phyloP scores from a whole-genome alignment of 1,284 basidiomycete species.

The Pseudozyma flocculosa region DNA sequence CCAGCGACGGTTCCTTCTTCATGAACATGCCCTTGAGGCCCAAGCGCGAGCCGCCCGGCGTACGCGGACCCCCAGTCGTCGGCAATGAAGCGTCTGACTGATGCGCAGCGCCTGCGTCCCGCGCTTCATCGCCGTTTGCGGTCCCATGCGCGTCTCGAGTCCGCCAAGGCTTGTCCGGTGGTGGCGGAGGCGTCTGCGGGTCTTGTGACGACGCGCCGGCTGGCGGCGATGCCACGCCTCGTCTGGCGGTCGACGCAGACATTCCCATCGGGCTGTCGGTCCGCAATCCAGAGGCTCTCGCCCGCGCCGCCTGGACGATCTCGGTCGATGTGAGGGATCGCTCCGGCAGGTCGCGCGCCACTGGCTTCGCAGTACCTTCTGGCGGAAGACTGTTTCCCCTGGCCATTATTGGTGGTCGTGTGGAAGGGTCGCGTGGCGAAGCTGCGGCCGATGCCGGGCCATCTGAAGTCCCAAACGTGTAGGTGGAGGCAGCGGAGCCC shows the following conservation, averaged over 20 bases:
- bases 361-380: background rate
- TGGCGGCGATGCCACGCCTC: no score
- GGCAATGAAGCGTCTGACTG: slow-evolving; percentile 1
- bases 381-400: background rate
- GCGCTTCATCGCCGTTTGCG: no score
- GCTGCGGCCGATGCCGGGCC: background rate
- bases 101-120: no score
- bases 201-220: no score
- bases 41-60: background rate
- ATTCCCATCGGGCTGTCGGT: background rate
- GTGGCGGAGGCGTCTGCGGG: no score
- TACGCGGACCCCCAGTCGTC: no score
- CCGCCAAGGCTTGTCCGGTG: no score
- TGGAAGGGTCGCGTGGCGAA: no score
- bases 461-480: background rate
- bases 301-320: background rate
- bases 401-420: background rate
- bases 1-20: background rate
- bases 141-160: no score
- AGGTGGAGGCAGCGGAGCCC: background rate
- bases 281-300: background rate
- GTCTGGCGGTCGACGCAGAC: no score
- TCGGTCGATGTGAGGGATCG: background rate
- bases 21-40: background rate
- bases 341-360: background rate